These are phyloP conservation scores for Nannochloropsis gaditana DNA, from an alignment of 108 stramenopile species.

Conservation along the genomic window DNA sequence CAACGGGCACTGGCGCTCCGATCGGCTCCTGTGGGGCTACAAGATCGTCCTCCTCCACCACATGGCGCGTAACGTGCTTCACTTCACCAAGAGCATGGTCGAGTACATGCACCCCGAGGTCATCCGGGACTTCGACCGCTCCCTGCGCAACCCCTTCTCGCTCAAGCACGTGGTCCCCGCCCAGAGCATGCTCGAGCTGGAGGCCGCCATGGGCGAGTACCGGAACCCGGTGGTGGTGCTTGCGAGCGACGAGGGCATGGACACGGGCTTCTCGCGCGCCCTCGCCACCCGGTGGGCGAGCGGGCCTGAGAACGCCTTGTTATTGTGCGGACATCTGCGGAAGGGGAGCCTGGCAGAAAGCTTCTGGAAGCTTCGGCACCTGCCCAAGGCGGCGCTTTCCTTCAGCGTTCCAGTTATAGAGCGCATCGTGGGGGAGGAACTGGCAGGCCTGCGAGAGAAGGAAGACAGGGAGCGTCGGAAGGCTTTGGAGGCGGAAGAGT, in stretches of 20 bases:
- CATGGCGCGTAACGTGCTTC: conserved; percentile 73
- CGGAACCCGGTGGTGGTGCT: conserved; percentile 17
- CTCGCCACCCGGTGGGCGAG: background rate
- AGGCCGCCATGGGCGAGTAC: background rate
- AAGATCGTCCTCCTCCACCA: conserved; percentile 72
- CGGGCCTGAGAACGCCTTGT: background rate
- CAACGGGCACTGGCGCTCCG: conserved; percentile 71
- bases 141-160: conserved; percentile 43
- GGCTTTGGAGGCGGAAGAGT: conserved; percentile 19
- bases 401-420: background rate
- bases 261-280: background rate
- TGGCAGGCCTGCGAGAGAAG: background rate
- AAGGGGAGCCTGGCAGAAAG: background rate
- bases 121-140: conserved; percentile 39
- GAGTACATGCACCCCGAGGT: conserved; percentile 50
- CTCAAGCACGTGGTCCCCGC: conserved; percentile 44
- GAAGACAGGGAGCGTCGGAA: background rate
- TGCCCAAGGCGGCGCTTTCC: background rate
- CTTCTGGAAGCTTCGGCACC: background rate
- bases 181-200: conserved; percentile 35
- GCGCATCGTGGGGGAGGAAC: background rate
- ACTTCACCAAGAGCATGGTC: conserved; percentile 71
- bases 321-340: conserved; percentile 11
- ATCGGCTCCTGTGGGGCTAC: conserved; percentile 66
- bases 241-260: background rate